phyloP scores from a whole-genome alignment of 176 grass and related monocot genomes.

The Oryza australiensis region DNA sequence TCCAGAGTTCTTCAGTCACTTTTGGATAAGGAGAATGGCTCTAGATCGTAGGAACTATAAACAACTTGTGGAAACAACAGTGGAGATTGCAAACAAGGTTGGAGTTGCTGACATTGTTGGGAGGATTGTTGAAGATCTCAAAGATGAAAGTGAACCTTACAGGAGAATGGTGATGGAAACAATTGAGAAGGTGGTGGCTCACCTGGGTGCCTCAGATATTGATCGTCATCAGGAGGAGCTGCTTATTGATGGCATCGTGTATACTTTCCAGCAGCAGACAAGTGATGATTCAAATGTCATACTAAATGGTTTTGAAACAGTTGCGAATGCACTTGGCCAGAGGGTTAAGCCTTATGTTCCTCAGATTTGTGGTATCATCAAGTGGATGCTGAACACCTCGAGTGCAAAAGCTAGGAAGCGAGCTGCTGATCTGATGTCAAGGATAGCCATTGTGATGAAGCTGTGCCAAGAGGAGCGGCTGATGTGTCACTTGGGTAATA shows the following conservation, averaged over 20 bases:
- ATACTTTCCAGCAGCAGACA: slow-evolving; percentile 97
- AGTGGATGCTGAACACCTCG: slow-evolving; percentile 92
- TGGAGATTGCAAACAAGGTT: slow-evolving; percentile 95
- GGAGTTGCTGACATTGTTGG: slow-evolving; percentile 89
- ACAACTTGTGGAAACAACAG: slow-evolving; percentile 96
- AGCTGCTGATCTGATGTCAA: slow-evolving; percentile 90
- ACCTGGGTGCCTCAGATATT: slow-evolving; percentile 93
- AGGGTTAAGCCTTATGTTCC: slow-evolving; percentile 92
- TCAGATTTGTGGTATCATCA: slow-evolving; percentile 98
- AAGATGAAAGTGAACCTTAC: slow-evolving; percentile 97
- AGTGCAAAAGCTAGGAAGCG: slow-evolving; percentile 95
- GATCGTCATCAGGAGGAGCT: slow-evolving; percentile 85
- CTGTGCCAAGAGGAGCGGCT: slow-evolving; percentile 92
- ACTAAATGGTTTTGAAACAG: slow-evolving; percentile 97
- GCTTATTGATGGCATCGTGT: slow-evolving; percentile 94
- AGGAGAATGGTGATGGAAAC: slow-evolving; percentile 99
- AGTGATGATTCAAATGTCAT: slow-evolving; percentile 99
- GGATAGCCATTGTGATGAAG: slow-evolving; percentile 98
- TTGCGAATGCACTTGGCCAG: slow-evolving; percentile 89
- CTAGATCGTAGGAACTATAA: slow-evolving; percentile 93
- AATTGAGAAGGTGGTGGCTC: slow-evolving; percentile 94
- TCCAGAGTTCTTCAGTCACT: slow-evolving; percentile 83
- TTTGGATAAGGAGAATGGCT: slow-evolving; percentile 95
- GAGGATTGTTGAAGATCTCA: slow-evolving; percentile 87
- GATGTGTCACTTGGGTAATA: slow-evolving; percentile 88